Evolutionary conservation across 2,329 filamentous ascomycete species (phyloP).

Genomic region (Talaromyces sp.): DNA sequence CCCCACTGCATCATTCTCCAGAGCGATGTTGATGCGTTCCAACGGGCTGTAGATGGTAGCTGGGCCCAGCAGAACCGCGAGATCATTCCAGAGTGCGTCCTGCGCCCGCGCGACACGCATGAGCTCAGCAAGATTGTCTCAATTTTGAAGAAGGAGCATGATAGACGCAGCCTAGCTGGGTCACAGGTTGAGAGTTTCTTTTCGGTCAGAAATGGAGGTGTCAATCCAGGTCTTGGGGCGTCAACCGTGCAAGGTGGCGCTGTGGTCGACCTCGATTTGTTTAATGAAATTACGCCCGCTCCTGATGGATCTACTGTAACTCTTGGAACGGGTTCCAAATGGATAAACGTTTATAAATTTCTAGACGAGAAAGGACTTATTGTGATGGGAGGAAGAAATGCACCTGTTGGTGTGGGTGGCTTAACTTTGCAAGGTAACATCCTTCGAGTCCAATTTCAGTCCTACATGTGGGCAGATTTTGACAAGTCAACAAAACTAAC

Average conservation of each 20-base stretch:
- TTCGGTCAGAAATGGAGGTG: constrained; percentile 11
- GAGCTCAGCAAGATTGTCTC: constrained; percentile 12
- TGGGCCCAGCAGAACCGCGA: constrained; percentile 17
- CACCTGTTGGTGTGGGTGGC: constrained; percentile 17
- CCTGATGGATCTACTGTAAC: constrained; percentile 8
- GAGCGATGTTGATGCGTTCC: constrained; percentile 8
- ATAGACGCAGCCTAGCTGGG: not conserved
- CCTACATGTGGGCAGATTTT: not conserved
- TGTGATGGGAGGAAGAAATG: constrained; percentile 16
- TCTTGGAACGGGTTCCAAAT: constrained; percentile 13
- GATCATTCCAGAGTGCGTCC: constrained; percentile 15
- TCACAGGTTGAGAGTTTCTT: constrained; percentile 7
- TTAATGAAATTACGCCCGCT: constrained; percentile 9
- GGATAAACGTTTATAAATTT: constrained; percentile 13
- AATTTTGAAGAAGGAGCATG: constrained; percentile 10
- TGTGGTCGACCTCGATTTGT: constrained; percentile 9
- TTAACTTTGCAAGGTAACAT: constrained; percentile 13
- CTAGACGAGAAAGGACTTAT: constrained; percentile 12
- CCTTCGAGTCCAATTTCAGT: not conserved
- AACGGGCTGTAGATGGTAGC: constrained; percentile 10
- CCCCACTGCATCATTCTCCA: constrained; percentile 2
- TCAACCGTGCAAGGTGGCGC: constrained; percentile 13
- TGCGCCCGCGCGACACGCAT: constrained; percentile 11
- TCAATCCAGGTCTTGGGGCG: constrained; percentile 12
- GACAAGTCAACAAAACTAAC: not conserved